Conservation (phyloP, 805 yeast genomes). For the Candida yuanshanica region DNA sequence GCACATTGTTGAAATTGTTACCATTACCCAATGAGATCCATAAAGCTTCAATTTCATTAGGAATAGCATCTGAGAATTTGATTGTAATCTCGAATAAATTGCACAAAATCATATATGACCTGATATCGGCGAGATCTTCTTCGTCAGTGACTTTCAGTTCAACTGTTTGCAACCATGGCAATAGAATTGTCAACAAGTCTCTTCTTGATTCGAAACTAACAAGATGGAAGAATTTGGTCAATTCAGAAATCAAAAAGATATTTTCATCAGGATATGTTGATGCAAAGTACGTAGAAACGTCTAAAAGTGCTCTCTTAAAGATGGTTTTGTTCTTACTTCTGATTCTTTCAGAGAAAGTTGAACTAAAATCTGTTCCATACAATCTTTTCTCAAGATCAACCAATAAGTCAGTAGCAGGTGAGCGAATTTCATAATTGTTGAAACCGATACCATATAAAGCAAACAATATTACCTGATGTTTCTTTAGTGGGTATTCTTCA, state of each 20-base stretch:
- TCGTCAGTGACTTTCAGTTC: conserved; percentile 47
- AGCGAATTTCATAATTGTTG: conserved; percentile 59
- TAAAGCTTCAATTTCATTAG: conserved; percentile 85
- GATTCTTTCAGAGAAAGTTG: conserved; percentile 61
- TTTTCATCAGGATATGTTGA: conserved; percentile 52
- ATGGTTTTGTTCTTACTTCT: conserved; percentile 75
- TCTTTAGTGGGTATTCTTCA: conserved; percentile 40
- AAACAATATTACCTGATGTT: conserved; percentile 65
- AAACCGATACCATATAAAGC: conserved; percentile 78
- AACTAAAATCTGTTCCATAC: conserved; percentile 48
- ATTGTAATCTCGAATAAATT: conserved; percentile 84
- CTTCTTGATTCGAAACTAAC: conserved; percentile 56
- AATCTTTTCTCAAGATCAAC: conserved; percentile 56
- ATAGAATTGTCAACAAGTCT: conserved; percentile 71
- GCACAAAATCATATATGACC: conserved; percentile 62
- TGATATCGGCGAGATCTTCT: conserved; percentile 28
- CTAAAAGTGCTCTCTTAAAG: conserved; percentile 80
- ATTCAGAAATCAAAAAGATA: conserved; percentile 59
- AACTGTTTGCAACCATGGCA: conserved; percentile 91
- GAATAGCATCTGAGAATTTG: conserved; percentile 64
- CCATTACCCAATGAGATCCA: conserved; percentile 94
- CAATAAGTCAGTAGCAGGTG: conserved; percentile 66
- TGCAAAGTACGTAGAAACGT: conserved; percentile 71
- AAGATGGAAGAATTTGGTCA: conserved; percentile 62
- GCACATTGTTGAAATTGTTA: conserved; percentile 60